Evolutionary conservation across 305 asterid species (phyloP).

Genomic region (Solanum hybrid): DNA sequence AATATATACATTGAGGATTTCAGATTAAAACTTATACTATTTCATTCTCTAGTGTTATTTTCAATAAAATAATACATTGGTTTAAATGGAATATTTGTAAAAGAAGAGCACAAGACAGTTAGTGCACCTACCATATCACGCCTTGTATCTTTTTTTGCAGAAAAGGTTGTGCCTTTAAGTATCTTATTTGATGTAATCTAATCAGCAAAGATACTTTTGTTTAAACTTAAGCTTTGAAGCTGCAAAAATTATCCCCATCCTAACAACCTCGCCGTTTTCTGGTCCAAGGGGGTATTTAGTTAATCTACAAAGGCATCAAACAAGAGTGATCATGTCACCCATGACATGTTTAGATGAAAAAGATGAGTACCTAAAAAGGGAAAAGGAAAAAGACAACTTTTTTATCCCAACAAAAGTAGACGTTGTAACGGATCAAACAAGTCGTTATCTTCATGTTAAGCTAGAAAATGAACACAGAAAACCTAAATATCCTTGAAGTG

Average conservation of each 20-base stretch:
- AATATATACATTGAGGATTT: neutral
- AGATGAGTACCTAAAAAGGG: neutral
- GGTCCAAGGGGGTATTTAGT: neutral
- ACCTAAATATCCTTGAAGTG: neutral
- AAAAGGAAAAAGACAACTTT: neutral
- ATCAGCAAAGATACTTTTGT: neutral
- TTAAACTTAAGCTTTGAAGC: neutral
- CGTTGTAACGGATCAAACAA: neutral
- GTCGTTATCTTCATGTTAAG: neutral
- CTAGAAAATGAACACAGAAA: neutral
- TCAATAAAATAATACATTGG: neutral
- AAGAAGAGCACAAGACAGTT: neutral
- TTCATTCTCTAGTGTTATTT: neutral
- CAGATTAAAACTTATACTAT: neutral
- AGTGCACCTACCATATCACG: neutral
- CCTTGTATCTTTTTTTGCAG: neutral
- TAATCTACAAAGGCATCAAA: neutral
- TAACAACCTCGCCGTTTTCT: neutral
- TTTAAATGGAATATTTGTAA: neutral
- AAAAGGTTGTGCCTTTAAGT: neutral
- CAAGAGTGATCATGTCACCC: neutral
- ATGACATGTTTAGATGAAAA: neutral
- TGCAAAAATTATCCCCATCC: neutral
- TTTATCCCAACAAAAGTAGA: neutral
- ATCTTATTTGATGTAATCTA: neutral